These are phyloP conservation scores for Boletus insuetus DNA, from an alignment of 768 basidiomycete genomes.

Conservation along the genomic window DNA sequence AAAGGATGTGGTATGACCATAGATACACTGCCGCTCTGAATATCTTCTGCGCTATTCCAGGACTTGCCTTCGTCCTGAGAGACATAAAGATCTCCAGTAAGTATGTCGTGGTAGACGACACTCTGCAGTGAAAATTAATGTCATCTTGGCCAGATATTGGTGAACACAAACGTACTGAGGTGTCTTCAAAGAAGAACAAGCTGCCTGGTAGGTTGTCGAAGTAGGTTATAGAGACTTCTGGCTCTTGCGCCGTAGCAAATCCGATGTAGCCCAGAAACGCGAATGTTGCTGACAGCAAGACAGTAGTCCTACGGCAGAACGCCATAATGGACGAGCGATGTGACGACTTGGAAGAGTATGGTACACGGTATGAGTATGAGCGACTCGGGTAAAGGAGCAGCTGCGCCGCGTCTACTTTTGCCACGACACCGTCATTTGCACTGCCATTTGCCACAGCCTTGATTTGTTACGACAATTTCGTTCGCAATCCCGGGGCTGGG, in stretches of 20 bases:
- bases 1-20: conserved; percentile 88
- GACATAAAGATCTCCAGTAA: conserved; percentile 66
- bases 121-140: conserved; percentile 34
- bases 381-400: neutral
- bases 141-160: neutral
- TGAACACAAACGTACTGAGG: conserved; percentile 57
- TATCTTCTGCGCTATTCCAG: conserved; percentile 50
- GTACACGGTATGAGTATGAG: neutral
- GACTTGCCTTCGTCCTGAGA: conserved; percentile 86
- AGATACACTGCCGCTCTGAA: conserved; percentile 54
- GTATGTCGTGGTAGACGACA: conserved; percentile 80
- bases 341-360: neutral
- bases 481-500: no score
- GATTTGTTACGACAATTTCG: no score
- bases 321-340: conserved; percentile 26
- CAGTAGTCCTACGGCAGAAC: conserved; percentile 25
- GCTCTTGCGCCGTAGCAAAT: conserved; percentile 40
- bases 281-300: conserved; percentile 26
- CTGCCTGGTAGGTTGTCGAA: conserved; percentile 74
- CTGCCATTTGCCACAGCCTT: no score
- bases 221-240: conserved; percentile 45
- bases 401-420: conserved; percentile 7
- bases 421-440: conserved; percentile 7
- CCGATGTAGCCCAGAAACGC: conserved; percentile 20
- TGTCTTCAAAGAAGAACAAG: conserved; percentile 93